Evolutionary conservation across 306 rosid genomes (phyloP), one percentile per base, ranked within the genome.

Genomic region (Pueraria montana): DNA sequence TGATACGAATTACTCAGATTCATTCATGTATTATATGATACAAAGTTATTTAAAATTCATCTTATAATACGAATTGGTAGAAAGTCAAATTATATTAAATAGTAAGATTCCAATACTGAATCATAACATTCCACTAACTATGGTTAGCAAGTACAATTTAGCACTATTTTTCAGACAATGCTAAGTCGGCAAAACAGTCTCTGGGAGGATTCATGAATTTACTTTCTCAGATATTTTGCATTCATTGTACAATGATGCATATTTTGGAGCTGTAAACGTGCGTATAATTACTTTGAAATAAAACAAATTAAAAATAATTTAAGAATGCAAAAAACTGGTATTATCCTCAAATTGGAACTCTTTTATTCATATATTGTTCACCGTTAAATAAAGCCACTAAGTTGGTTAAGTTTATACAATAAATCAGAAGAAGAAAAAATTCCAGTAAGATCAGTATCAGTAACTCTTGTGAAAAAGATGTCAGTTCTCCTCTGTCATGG

Each of bases 351-450:
- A 53, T 53, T 4, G 8, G 17, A 24, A 59, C 34, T 59, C 66
- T 18, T 18, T 8, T 21, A 38, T 59, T 56, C 55, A 16, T 58
- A 58, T 9, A 38, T 21, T 40, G 7, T 16, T 72, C 42, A 49
- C 58, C 5, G 6, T 9, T 56, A 38, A 75, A 59, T 8, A 56
- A 2, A 42, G 40, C 20, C 4, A 16, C 40, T 14, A 6, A 23
- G 53, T 30, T 40, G 71, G 27, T 76, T 16, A 11, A n/a, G 42
- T 74, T 14, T 55, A 76, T 46, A 43, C 42, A 42, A 43, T 58
- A 20, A 36, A 32, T 40, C 68, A 42, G 58, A 61, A n/a, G n/a
- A n/a, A n/a, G n/a, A n/a, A n/a, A n/a, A n/a, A 59, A 8, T 42
- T 0, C 18, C 43, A 24, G 11, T 0, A 58, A 61, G 18, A 61